These are phyloP conservation scores for Pythium sp. DNA, from an alignment of 352 stramenopile genomes.

Conservation along the genomic window DNA sequence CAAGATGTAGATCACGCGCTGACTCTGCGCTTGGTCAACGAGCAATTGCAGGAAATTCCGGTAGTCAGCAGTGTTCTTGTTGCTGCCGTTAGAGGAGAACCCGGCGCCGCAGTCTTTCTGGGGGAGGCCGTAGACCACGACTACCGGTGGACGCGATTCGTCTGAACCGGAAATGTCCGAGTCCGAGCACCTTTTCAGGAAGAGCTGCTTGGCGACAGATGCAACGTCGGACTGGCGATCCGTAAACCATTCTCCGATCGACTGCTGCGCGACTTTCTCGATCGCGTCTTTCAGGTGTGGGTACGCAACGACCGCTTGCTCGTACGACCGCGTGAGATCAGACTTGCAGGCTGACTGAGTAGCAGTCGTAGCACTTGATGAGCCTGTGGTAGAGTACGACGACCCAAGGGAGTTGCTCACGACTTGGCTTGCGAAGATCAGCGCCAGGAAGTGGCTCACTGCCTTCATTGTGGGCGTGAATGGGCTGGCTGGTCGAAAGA, in stretches of 20 bases:
- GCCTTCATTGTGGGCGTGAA: slow-evolving; percentile 18
- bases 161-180: background rate
- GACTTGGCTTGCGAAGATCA: slow-evolving; percentile 15
- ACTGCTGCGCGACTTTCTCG: slow-evolving; percentile 28
- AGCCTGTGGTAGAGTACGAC: slow-evolving; percentile 13
- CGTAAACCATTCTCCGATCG: slow-evolving; percentile 52
- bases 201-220: slow-evolving; percentile 23
- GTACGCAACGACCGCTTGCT: slow-evolving; percentile 23
- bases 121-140: slow-evolving; percentile 68
- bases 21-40: slow-evolving; percentile 11
- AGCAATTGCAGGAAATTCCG: slow-evolving; percentile 42
- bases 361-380: background rate
- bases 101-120: slow-evolving; percentile 69
- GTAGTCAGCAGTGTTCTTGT: slow-evolving; percentile 45
- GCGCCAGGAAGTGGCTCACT: slow-evolving; percentile 17
- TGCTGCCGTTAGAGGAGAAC: slow-evolving; percentile 38
- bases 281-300: slow-evolving; percentile 37
- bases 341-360: slow-evolving; percentile 1
- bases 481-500: slow-evolving; percentile 3
- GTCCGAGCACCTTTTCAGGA: slow-evolving; percentile 20
- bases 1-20: slow-evolving; percentile 55
- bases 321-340: slow-evolving; percentile 27
- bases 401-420: background rate
- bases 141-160: background rate
- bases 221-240: slow-evolving; percentile 31